Base-by-base conservation (phyloP, 2,329 filamentous ascomycete genomes). In the Colletotrichum sansevieriae region DNA sequence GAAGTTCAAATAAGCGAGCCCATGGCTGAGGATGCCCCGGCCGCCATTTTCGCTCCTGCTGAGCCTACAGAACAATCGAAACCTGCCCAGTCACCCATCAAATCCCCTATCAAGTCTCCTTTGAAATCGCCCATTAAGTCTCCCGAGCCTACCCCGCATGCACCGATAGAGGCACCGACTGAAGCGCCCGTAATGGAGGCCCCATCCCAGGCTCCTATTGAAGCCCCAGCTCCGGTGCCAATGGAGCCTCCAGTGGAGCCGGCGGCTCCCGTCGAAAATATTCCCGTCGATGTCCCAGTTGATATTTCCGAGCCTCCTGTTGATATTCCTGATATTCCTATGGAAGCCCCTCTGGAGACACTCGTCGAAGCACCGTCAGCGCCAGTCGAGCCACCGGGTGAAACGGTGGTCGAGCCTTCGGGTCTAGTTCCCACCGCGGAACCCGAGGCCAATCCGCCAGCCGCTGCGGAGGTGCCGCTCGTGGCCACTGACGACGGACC, bases 401-500 rank as follows among this genome's bases (percentile, higher is more conserved):
- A 49, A 20, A 15, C 33, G 13, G 22, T 51, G 9, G 46, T 51
- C 43, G 57, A 35, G 2, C 22, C 59, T 4, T 22, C 43, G 13
- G 25, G 25, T 11, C 54, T 66, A 39, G 25, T 61, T 1, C 56
- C 56, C 9, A 46, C 39, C 13, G 69, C 65, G 11, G 65, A 57
- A 25, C 55, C 60, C 4, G 65, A 69, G 22, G 4, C 13, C 18
- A 37, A 51, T n/a, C 43, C 51, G 1, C 18, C 68, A 11, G 35
- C 54, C 2, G 29, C 25, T 10, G 59, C 33, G 11, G 29, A 58
- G 35, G 63, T 58, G 5, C 52, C 55, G 2, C 25, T 59, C 18
- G 18, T 56, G 2, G 33, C 69, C 22, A 41, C 41, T 20, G 68
- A 71, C 18, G 68, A 71, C 3, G 70, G 68, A 6, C 70, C 70